Base-by-base conservation (phyloP, 179 eudicot species). In the Silene noctiflora region DNA sequence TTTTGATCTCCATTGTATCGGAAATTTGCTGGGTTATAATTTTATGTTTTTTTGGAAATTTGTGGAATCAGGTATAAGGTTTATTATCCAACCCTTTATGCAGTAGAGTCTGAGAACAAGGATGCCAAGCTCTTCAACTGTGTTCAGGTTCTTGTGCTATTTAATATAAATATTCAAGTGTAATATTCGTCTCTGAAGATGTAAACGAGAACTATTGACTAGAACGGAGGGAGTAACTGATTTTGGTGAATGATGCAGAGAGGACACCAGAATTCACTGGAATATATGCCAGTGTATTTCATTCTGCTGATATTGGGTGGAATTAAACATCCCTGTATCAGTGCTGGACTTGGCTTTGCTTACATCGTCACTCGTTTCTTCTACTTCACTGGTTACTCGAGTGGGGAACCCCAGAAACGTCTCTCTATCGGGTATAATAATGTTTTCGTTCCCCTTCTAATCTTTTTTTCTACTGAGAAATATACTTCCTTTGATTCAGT, bases 231-330 rank as follows among this genome's bases (percentile, higher is more conserved):
- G 33, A 29, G 33, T 29, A 29, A 29, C 33, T 13, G 66, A 48
- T 58, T 75, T 55, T 75, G 59, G 56, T 77, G 81, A 71, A 89
- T 90, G 87, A 85, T 75, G 77, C 90, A 92, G 98, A 92, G 96
- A 83, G 98, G 98, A 68, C 97, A 94, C 82, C 97, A 94, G 89
- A 92, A 94, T 81, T 89, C 97, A n/a, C 76, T 94, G 77, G 98
- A 92, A 68, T 51, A 83, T 86, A 86, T 94, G 98, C 97, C 97
- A 0, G 51, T 87, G 71, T 92, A 86, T 81, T 92, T 92, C 87
- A 19, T 84, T 62, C 70, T 87, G 81, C 84, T 87, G 94, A 81
- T 84, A 27, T 42, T 94, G 80, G 97, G 96, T 68, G 98, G 98
- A 24, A 81, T 94, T 68, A 84, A 66, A 80, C 96, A 94, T 83